These are phyloP conservation scores for Dimocarpus longan DNA, from an alignment of 345 rosid genomes.

Conservation along the genomic window DNA sequence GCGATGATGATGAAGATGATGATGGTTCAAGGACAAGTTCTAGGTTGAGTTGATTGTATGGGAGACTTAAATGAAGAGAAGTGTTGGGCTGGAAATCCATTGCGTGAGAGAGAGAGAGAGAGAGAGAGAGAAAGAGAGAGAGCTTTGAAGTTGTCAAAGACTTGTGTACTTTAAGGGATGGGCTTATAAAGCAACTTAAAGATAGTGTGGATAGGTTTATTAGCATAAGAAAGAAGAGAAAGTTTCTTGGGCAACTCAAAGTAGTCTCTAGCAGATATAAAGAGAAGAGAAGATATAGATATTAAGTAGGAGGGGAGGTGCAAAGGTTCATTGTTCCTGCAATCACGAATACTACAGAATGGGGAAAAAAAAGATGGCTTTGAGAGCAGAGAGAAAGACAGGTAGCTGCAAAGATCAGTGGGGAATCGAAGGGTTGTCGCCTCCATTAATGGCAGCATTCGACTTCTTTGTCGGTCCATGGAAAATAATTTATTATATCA, in stretches of 20 bases:
- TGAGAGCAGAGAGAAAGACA: slow-evolving; percentile 45
- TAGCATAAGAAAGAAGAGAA: slow-evolving; percentile 12
- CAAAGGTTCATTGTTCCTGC: slow-evolving; percentile 48
- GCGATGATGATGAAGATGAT: slow-evolving; percentile 50
- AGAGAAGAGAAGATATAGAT: neutral
- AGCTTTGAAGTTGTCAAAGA: neutral
- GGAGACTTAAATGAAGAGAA: slow-evolving; percentile 63
- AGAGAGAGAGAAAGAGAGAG: neutral
- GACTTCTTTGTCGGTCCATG: slow-evolving; percentile 73
- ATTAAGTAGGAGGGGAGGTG: slow-evolving; percentile 23
- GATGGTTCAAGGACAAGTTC: slow-evolving; percentile 65
- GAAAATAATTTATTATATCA: slow-evolving; percentile 12
- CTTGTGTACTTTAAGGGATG: neutral
- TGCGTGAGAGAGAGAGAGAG: neutral
- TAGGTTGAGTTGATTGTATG: slow-evolving; percentile 55
- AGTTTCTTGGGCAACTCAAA: slow-evolving; percentile 6
- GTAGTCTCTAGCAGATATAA: neutral
- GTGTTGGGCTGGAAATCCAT: slow-evolving; percentile 78
- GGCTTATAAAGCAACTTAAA: neutral
- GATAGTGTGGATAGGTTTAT: slow-evolving; percentile 1
- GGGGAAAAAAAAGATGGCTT: too few relatives aligned
- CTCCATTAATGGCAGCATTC: slow-evolving; percentile 77
- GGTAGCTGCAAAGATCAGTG: slow-evolving; percentile 60
- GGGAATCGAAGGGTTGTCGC: slow-evolving; percentile 84
- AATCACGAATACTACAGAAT: slow-evolving; percentile 20